Evolutionary conservation across 2,329 filamentous ascomycete species (phyloP), one percentile per base, ranked within the genome.

Genomic region (Penicillium janthinellum): DNA sequence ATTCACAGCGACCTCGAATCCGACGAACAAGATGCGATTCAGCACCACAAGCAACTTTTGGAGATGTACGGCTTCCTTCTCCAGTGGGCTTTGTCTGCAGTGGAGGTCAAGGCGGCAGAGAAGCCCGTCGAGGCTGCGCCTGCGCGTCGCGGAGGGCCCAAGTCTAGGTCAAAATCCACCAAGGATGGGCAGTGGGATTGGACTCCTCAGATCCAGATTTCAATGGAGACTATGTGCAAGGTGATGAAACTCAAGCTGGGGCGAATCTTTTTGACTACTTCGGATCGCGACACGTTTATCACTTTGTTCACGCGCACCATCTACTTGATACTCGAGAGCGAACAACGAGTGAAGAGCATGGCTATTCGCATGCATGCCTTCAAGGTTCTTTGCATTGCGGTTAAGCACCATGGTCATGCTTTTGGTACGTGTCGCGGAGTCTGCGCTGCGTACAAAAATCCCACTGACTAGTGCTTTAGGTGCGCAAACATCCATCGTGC

Each of bases 351-450:
- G 65, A 99, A 98, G 81, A 90, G 85, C 70, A 95, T 88, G 28
- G 82, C 90, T 4, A 94, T 98, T 62, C 88, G 93, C 50, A 98
- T 98, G 91, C 93, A 98, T 78, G 91, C 90, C 58, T 99, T 97
- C 83, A 96, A 96, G 76, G 92, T 98, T 20, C 81, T 99, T 7
- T 99, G 95, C 73, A 91, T 98, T 68, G 93, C 96, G 38, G 88
- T 99, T 61, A 99, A 99, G 79, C 93, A 98, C 72, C 95, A 99
- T 73, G 95, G 95, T 1, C 95, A 99, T 76, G 95, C 90, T 67
- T 97, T 96, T 74, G 93, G 92, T 94, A 82, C 64, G 67, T 31
- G 41, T 28, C 44, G 35, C 35, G 11, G 17, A 49, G 7, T 42
- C 7, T 22, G 22, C 17, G 25, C 14, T 34, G 4, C 25, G 15